Conservation (phyloP, 73 alveolate species). For the Tetrahymena malaccensis region DNA sequence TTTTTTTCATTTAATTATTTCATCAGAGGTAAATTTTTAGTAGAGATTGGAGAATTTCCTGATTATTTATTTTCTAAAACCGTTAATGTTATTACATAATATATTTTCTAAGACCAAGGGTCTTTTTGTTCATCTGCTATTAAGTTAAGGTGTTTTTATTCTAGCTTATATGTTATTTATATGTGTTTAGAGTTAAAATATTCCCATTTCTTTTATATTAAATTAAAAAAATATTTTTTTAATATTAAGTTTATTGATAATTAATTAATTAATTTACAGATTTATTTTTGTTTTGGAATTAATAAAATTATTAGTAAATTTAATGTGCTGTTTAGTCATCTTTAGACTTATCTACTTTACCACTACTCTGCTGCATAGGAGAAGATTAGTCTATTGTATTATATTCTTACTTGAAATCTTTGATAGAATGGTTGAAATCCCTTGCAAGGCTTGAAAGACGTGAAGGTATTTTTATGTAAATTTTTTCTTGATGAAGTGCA, state of each 20-base stretch:
- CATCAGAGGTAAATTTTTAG: background rate
- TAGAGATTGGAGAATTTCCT: background rate
- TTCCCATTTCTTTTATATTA: background rate
- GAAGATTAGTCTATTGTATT: background rate
- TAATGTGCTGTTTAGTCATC: background rate
- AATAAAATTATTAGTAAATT: background rate
- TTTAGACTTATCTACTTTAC: background rate
- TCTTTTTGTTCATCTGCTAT: background rate
- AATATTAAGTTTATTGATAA: background rate
- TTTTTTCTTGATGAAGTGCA: background rate
- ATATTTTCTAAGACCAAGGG: background rate
- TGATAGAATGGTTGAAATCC: background rate
- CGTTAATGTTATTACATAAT: background rate
- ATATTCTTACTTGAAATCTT: background rate
- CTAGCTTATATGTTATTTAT: background rate
- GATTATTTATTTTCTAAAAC: background rate
- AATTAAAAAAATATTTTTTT: background rate
- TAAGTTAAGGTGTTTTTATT: background rate
- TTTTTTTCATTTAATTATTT: background rate
- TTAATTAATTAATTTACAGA: background rate
- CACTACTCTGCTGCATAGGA: background rate
- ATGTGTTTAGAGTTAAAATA: background rate
- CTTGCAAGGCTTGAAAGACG: background rate
- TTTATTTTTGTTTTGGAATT: background rate
- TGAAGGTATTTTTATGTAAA: background rate